These are phyloP conservation scores for Pseudovirgaria hyperparasitica DNA, from an alignment of 2,329 filamentous ascomycete genomes.

Conservation along the genomic window DNA sequence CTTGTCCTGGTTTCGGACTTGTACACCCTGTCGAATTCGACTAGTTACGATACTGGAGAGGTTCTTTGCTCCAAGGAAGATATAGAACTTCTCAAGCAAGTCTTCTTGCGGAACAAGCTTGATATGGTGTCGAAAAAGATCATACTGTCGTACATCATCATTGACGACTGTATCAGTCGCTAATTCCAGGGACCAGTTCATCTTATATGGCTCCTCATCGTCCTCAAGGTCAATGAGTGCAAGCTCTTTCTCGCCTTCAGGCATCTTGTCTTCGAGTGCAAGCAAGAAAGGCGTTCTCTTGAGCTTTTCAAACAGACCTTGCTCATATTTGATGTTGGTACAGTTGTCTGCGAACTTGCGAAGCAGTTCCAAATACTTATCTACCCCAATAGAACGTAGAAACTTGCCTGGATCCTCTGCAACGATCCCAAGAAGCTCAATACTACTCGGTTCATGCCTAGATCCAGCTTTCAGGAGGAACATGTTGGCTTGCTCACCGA, in stretches of 20 bases:
- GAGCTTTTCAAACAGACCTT: slow-evolving; percentile 64
- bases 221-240: slow-evolving; percentile 27
- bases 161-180: slow-evolving; percentile 64
- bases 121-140: slow-evolving; percentile 73
- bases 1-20: slow-evolving; percentile 53
- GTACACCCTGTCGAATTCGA: slow-evolving; percentile 57
- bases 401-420: slow-evolving; percentile 73
- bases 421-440: slow-evolving; percentile 74
- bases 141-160: slow-evolving; percentile 44
- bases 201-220: slow-evolving; percentile 35
- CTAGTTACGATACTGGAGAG: slow-evolving; percentile 70
- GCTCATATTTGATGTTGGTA: slow-evolving; percentile 60
- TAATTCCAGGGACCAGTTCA: slow-evolving; percentile 64
- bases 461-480: slow-evolving; percentile 84
- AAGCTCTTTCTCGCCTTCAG: slow-evolving; percentile 34
- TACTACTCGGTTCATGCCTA: slow-evolving; percentile 77
- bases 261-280: slow-evolving; percentile 62
- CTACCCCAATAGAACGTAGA: slow-evolving; percentile 64
- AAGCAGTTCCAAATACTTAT: slow-evolving; percentile 78
- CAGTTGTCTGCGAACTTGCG: slow-evolving; percentile 67
- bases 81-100: slow-evolving; percentile 70
- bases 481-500: slow-evolving; percentile 72
- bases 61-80: slow-evolving; percentile 62
- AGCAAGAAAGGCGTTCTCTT: slow-evolving; percentile 64
- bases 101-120: slow-evolving; percentile 88